Evolutionary conservation across 2,329 filamentous ascomycete species (phyloP).

Genomic region (Passalora sequoiae): DNA sequence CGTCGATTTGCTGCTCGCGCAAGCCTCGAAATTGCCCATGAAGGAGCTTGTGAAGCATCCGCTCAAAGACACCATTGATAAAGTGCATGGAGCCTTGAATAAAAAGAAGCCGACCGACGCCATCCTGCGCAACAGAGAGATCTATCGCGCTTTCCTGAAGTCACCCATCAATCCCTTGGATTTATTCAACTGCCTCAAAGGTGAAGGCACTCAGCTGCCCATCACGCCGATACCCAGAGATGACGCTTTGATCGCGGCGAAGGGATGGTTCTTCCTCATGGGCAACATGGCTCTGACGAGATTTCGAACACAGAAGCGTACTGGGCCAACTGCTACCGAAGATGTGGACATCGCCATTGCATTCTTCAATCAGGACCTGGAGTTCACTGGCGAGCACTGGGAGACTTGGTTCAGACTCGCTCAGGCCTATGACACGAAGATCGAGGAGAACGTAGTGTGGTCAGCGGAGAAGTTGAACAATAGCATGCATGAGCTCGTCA

Average conservation of each 20-base stretch:
- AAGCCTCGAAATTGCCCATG: constrained; percentile 78
- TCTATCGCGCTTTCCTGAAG: constrained; percentile 75
- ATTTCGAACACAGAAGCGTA: constrained; percentile 74
- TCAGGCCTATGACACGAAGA: constrained; percentile 79
- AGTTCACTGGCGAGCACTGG: constrained; percentile 77
- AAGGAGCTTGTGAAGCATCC: constrained; percentile 91
- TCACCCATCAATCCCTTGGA: constrained; percentile 76
- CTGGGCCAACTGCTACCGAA: constrained; percentile 66
- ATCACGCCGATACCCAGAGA: constrained; percentile 59
- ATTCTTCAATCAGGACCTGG: constrained; percentile 74
- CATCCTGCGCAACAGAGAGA: constrained; percentile 79
- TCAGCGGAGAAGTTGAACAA: constrained; percentile 88
- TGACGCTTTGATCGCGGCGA: constrained; percentile 63
- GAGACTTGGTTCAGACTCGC: constrained; percentile 86
- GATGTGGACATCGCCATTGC: constrained; percentile 76
- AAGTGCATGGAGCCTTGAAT: constrained; percentile 83
- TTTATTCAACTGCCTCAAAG: constrained; percentile 74
- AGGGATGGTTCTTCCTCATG: constrained; percentile 88
- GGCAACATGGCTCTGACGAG: constrained; percentile 84
- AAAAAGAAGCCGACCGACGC: constrained; percentile 69
- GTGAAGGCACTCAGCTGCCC: constrained; percentile 68
- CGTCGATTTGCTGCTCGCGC: constrained; percentile 74
- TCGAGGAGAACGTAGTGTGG: constrained; percentile 85
- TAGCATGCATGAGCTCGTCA: constrained; percentile 66
- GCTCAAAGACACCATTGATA: constrained; percentile 82